Conservation (phyloP, 257 asterid genomes). For the Plantago major region DNA sequence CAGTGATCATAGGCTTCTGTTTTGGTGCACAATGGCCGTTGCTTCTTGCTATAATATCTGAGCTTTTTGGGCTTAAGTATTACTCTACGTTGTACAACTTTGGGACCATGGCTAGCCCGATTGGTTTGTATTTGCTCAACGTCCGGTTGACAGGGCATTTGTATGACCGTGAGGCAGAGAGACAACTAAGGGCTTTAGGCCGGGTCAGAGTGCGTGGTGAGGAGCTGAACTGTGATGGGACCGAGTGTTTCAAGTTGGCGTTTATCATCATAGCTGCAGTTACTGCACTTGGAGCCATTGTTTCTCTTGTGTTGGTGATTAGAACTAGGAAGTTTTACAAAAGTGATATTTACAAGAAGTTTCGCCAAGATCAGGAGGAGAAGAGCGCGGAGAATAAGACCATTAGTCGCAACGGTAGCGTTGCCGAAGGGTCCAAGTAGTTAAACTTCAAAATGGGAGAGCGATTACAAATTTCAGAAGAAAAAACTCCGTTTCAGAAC, state of each 20-base stretch:
- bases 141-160: conserved; percentile 24
- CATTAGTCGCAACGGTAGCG: background rate
- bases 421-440: background rate
- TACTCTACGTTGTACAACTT: conserved; percentile 24
- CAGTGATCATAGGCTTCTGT: conserved; percentile 22
- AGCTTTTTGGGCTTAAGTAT: conserved; percentile 30
- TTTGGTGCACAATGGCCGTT: conserved; percentile 29
- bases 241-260: conserved; percentile 23
- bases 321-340: conserved; percentile 52
- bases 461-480: too few species aligned
- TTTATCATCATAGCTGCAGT: conserved; percentile 18
- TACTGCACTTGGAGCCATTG: conserved; percentile 17
- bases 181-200: conserved; percentile 20
- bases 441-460: too few species aligned
- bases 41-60: conserved; percentile 29
- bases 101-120: conserved; percentile 27
- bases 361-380: conserved; percentile 26
- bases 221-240: conserved; percentile 20
- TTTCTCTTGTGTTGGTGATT: conserved; percentile 32
- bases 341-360: conserved; percentile 56
- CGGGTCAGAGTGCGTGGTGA: conserved; percentile 4
- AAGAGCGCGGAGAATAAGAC: background rate
- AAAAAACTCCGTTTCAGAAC: too few species aligned
- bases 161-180: conserved; percentile 26
- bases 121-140: conserved; percentile 23